Conservation (phyloP, 352 stramenopile genomes). For the Hyaloperonospora arabidopsidis region DNA sequence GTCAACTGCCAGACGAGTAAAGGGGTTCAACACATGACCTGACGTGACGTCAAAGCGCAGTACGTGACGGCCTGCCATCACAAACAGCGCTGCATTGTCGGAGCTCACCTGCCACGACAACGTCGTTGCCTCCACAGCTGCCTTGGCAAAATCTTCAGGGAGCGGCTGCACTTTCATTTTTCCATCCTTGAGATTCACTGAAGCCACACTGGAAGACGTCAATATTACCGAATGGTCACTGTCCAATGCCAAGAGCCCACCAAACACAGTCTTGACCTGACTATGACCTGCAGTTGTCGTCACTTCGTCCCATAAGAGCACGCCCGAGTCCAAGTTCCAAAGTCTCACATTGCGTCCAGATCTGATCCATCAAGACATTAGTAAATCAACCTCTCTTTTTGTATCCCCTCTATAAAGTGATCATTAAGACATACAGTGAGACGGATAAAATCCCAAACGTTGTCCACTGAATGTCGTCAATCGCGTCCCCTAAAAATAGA, state of each 20-base stretch:
- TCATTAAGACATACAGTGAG: constrained; percentile 36
- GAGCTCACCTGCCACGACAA: constrained; percentile 39
- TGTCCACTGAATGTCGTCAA: constrained; percentile 65
- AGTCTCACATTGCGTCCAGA: constrained; percentile 49
- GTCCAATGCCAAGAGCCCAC: constrained; percentile 35
- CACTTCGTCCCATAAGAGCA: constrained; percentile 64
- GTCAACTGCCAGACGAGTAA: constrained; percentile 28
- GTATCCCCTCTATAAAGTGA: constrained; percentile 14
- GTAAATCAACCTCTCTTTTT: background rate
- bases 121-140: constrained; percentile 11
- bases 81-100: constrained; percentile 41
- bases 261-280: constrained; percentile 25
- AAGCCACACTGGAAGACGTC: constrained; percentile 34
- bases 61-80: constrained; percentile 36
- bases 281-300: constrained; percentile 15
- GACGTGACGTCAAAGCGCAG: constrained; percentile 36
- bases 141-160: constrained; percentile 21
- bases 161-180: constrained; percentile 39
- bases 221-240: constrained; percentile 47
- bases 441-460: constrained; percentile 58
- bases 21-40: constrained; percentile 33
- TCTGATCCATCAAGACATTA: constrained; percentile 15
- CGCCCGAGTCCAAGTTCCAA: constrained; percentile 55
- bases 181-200: constrained; percentile 56
- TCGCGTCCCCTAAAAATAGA: constrained; percentile 35